These are phyloP conservation scores for Phlebiopsis gigantea DNA, from an alignment of 768 basidiomycete genomes.

Conservation along the genomic window DNA sequence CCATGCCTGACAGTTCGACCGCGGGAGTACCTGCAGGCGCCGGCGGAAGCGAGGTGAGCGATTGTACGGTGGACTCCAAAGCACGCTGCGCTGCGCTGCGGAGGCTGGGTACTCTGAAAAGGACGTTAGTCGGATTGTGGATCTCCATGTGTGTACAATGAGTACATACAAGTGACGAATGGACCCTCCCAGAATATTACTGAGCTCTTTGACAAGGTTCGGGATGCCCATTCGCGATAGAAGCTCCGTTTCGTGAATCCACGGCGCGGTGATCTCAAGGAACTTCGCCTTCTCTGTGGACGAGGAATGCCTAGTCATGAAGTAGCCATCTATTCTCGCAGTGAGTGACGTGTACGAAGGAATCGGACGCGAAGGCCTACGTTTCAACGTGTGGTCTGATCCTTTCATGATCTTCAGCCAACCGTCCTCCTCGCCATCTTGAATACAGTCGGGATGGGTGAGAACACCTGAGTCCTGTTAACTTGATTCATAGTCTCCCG, in stretches of 20 bases:
- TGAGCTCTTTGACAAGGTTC: constrained; percentile 49
- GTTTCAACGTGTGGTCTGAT: constrained; percentile 28
- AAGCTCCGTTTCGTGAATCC: constrained; percentile 37
- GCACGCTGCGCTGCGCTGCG: constrained; percentile 53
- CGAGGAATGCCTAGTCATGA: constrained; percentile 61
- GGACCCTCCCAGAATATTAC: constrained; percentile 52
- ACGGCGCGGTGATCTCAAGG: constrained; percentile 46
- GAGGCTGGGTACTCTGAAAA: constrained; percentile 50
- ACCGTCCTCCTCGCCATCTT: constrained; percentile 8
- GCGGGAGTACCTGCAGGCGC: constrained; percentile 49
- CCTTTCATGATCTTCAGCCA: constrained; percentile 40
- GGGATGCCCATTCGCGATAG: constrained; percentile 51
- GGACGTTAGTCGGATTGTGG: background rate
- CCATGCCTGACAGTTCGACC: constrained; percentile 41
- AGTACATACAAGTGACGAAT: constrained; percentile 49
- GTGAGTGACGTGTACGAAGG: constrained; percentile 7
- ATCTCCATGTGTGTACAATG: background rate
- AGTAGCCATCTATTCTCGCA: constrained; percentile 46
- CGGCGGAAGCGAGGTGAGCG: constrained; percentile 31
- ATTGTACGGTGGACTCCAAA: constrained; percentile 30
- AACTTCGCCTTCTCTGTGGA: constrained; percentile 47
- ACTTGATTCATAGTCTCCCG: background rate
- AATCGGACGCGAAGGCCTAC: background rate
- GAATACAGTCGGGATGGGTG: constrained; percentile 12
- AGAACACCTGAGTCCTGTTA: constrained; percentile 7